Conservation (phyloP, 768 basidiomycete species). For the Lactifluus rugatus region DNA sequence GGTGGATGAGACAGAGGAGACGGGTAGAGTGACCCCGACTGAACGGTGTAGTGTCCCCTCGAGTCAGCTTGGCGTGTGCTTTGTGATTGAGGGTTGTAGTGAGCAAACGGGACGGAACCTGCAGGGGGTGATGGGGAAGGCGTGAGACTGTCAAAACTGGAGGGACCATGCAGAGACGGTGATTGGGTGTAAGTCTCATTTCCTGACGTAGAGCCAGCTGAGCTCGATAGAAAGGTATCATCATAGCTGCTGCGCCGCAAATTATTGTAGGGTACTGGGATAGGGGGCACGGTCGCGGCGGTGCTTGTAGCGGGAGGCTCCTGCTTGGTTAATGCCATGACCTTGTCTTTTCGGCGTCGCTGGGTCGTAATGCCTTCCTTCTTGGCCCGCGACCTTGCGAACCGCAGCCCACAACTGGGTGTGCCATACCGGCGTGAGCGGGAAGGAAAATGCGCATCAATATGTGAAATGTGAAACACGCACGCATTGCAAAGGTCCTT, state of each 20-base stretch:
- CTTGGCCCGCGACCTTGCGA: conserved; percentile 81
- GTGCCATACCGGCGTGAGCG: conserved; percentile 20
- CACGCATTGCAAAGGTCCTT: conserved; percentile 92
- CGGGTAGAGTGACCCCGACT: conserved; percentile 26
- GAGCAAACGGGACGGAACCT: conserved; percentile 44
- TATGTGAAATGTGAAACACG: conserved; percentile 30
- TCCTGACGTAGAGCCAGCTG: conserved; percentile 46
- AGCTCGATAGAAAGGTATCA: conserved; percentile 36
- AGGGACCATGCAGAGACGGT: conserved; percentile 29
- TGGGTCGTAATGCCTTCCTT: conserved; percentile 61
- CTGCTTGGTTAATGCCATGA: conserved; percentile 23
- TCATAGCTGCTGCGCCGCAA: conserved; percentile 39
- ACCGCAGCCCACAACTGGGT: conserved; percentile 71
- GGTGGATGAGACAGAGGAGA: conserved; percentile 43
- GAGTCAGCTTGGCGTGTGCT: conserved; percentile 26
- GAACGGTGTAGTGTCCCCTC: conserved; percentile 20
- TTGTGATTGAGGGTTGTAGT: conserved; percentile 36
- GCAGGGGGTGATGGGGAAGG: conserved; percentile 62
- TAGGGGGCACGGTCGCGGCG: conserved; percentile 26
- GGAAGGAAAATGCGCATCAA: conserved; percentile 12
- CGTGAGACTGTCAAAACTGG: conserved; percentile 35
- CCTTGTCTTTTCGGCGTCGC: conserved; percentile 60
- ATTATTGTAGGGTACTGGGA: conserved; percentile 38
- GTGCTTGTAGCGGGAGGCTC: conserved; percentile 22
- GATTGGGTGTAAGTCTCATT: conserved; percentile 37